Conservation (phyloP, 148 eudicot species). For the Vaccinium myrtillus region DNA sequence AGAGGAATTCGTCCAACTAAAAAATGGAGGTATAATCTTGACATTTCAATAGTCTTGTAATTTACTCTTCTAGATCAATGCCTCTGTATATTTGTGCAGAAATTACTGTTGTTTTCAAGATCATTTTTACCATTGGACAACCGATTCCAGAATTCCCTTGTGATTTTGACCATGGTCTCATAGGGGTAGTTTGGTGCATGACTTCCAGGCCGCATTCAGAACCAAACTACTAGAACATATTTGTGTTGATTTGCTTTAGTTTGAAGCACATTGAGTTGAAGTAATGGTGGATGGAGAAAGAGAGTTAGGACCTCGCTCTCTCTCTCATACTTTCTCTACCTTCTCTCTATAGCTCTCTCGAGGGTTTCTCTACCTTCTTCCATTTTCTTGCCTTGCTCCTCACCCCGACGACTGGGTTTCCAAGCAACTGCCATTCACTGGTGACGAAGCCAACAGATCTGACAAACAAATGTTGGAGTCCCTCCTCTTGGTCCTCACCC, state of each 20-base stretch:
- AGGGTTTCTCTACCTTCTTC: not conserved
- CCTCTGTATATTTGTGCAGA: not conserved
- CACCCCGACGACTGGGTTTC: not conserved
- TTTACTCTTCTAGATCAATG: not conserved
- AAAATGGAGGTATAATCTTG: constrained; percentile 59
- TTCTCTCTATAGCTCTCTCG: not conserved
- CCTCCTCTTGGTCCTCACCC: not conserved
- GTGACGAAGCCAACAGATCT: not conserved
- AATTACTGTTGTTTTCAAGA: not conserved
- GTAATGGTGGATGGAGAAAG: not conserved
- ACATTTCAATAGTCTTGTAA: not conserved
- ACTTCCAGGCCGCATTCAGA: not conserved
- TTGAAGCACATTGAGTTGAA: not conserved
- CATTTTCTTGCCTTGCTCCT: not conserved
- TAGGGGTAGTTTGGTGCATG: not conserved
- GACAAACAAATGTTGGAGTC: not conserved
- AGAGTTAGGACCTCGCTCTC: not conserved
- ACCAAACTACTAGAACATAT: not conserved
- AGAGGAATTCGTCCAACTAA: constrained; percentile 45
- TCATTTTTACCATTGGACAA: not conserved
- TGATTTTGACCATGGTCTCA: not conserved
- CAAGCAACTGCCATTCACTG: not conserved
- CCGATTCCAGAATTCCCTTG: not conserved
- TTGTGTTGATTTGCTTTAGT: not conserved
- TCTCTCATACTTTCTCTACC: not conserved